These are phyloP conservation scores for Penicillium sp. DNA, from an alignment of 2,329 filamentous ascomycete genomes.

Conservation along the genomic window DNA sequence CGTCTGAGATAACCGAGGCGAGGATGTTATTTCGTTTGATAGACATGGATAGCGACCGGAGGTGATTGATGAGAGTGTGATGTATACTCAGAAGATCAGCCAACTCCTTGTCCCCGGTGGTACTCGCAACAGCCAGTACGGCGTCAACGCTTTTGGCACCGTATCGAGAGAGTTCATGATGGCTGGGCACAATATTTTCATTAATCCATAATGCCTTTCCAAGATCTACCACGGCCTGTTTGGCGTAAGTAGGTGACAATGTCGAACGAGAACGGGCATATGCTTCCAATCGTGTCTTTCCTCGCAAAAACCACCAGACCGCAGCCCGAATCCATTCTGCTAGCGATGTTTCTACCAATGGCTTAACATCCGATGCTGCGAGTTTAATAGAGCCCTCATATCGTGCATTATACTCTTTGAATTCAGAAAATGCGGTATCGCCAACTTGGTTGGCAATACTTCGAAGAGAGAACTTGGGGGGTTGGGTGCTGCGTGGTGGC, in stretches of 20 bases:
- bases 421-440: conserved; percentile 68
- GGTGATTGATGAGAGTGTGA: conserved; percentile 59
- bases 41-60: conserved; percentile 73
- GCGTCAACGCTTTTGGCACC: conserved; percentile 42
- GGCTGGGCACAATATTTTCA: conserved; percentile 41
- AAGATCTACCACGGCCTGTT: conserved; percentile 81
- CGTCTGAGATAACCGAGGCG: conserved; percentile 60
- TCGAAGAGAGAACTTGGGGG: conserved; percentile 38
- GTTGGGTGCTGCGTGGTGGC: conserved; percentile 23
- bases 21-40: conserved; percentile 83
- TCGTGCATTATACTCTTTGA: conserved; percentile 69
- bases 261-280: conserved; percentile 63
- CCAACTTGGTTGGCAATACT: conserved; percentile 48
- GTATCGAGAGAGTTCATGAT: conserved; percentile 42
- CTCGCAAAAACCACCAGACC: conserved; percentile 88
- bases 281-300: conserved; percentile 71
- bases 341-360: conserved; percentile 62
- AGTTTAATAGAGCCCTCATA: conserved; percentile 74
- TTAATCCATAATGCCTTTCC: conserved; percentile 84
- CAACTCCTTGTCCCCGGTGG: conserved; percentile 47
- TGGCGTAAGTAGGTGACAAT: conserved; percentile 46
- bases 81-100: conserved; percentile 52
- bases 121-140: conserved; percentile 42
- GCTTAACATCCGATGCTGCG: conserved; percentile 71
- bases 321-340: conserved; percentile 70